These are phyloP conservation scores for Viola pubescens DNA, from an alignment of 441 rosid genomes.

Conservation along the genomic window DNA sequence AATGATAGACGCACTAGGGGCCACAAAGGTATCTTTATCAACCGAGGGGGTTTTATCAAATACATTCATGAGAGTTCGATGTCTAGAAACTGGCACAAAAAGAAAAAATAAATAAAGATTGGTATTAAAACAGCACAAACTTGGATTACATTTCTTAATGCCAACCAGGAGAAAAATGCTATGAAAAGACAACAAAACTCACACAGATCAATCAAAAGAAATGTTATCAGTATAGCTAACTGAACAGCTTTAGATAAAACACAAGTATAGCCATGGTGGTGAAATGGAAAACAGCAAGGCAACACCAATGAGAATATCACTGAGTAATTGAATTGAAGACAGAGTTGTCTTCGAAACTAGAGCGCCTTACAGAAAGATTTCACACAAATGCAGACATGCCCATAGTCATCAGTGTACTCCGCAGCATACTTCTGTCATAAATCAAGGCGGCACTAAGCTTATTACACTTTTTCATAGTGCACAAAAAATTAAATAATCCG, in stretches of 20 bases:
- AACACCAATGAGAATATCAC: not conserved
- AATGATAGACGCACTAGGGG: constrained; percentile 81
- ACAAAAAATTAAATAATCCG: too few species aligned
- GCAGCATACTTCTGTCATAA: too few species aligned
- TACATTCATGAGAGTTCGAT: constrained; percentile 82
- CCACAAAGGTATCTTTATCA: constrained; percentile 77
- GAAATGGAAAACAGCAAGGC: not conserved
- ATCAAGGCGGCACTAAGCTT: too few species aligned
- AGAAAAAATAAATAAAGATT: too few species aligned
- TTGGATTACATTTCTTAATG: not conserved
- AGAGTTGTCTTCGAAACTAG: not conserved
- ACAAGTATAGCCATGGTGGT: too few species aligned
- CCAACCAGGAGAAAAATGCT: too few species aligned
- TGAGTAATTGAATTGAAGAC: not conserved
- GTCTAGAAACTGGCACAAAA: constrained; percentile 59
- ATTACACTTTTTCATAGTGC: too few species aligned
- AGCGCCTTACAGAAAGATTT: not conserved
- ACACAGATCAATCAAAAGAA: too few species aligned
- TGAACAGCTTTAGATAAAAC: too few species aligned
- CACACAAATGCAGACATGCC: not conserved
- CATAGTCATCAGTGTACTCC: too few species aligned
- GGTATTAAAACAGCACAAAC: not conserved
- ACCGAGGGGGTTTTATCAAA: constrained; percentile 77
- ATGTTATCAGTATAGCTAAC: too few species aligned
- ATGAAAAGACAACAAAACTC: too few species aligned